A percentile compares a stretch with the other conserved stretches of the same genome.
Conservation (phyloP, 192 early-diverging fungal genomes). For the Allomyces arbusculus region DNA sequence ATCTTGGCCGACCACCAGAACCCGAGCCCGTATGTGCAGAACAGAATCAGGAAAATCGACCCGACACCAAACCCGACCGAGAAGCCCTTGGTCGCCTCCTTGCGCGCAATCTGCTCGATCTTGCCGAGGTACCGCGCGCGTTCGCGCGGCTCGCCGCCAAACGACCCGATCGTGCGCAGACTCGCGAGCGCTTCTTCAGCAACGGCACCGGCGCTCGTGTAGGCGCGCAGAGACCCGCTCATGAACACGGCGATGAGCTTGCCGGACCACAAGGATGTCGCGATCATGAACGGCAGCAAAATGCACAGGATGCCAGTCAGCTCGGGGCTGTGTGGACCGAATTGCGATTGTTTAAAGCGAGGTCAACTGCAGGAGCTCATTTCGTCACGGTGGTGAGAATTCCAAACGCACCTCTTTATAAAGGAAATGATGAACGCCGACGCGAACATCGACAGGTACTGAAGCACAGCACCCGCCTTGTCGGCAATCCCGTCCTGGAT, state of each 20-base stretch:
- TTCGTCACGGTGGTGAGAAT: no score
- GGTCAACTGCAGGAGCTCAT: no score
- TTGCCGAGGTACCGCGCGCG: constrained; percentile 32
- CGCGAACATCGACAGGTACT: constrained; percentile 6
- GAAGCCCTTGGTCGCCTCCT: constrained; percentile 39
- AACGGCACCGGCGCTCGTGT: constrained; percentile 62
- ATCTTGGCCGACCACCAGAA: constrained; percentile 62
- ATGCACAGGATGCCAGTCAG: not conserved
- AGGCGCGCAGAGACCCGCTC: constrained; percentile 14
- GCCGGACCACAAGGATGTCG: not conserved
- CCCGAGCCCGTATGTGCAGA: constrained; percentile 51
- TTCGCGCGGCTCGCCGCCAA: constrained; percentile 57
- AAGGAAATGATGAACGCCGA: constrained; percentile 14
- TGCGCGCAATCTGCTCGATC: constrained; percentile 34
- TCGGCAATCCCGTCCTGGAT: constrained; percentile 32
- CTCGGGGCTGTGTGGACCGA: not conserved
- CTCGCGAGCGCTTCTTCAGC: constrained; percentile 65
- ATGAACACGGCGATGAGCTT: not conserved
- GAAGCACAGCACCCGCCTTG: constrained; percentile 22
- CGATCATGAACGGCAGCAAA: not conserved
- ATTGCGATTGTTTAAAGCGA: no score
- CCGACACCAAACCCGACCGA: constrained; percentile 47
- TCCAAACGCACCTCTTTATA: constrained; percentile 2
- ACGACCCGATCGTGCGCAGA: constrained; percentile 78
- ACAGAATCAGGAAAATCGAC: constrained; percentile 52